Base-by-base conservation (phyloP, 2,329 filamentous ascomycete genomes). In the Cryphonectria naterciae region DNA sequence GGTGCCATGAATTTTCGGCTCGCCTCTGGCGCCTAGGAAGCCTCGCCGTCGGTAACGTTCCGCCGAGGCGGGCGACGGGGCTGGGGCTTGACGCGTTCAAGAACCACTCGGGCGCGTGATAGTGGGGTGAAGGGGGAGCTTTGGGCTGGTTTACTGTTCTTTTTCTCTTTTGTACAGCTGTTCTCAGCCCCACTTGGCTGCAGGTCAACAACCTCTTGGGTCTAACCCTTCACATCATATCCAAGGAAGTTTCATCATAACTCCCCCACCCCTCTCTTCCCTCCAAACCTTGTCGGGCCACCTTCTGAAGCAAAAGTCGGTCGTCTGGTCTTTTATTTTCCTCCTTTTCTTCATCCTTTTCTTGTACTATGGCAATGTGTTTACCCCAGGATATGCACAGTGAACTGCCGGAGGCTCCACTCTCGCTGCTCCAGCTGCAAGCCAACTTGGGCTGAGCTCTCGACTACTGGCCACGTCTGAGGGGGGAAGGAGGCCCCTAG, bases 341-440 rank as follows among this genome's bases (percentile, higher is more conserved):
- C 19, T 62, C 25, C 35, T n/a, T 62, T 62, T 2, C 6, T 2
- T 11, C n/a, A 2, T n/a, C 13, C 22, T 22, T 32, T 15, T 37
- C 43, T 25, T 63, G 37, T 63, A 62, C n/a, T 4, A 32, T 32
- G 32, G 46, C 19, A 37, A 60, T 60, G 25, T 37, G 11, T 17
- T 65, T 65, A 52, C 63, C 63, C 63, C 63, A 49, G 63, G 32
- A 39, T 65, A 46, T 65, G 63, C 63, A 49, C 63, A 19, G 43
- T 15, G 63, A 65, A 52, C 7, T 65, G 63, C 63, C 63, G 63
- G 63, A 52, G 43, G 52, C 43, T 43, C 63, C 49, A 43, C 41
- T 52, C 41, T 13, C 41, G 22, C 32, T 65, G 43, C 63, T 37
- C 1, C 37, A 11, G 37, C 37, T 52, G 39, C 62, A 35, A 35